phyloP scores from a whole-genome alignment of 2,329 filamentous ascomycete genomes.

The Ophiostoma himal-ulmi region DNA sequence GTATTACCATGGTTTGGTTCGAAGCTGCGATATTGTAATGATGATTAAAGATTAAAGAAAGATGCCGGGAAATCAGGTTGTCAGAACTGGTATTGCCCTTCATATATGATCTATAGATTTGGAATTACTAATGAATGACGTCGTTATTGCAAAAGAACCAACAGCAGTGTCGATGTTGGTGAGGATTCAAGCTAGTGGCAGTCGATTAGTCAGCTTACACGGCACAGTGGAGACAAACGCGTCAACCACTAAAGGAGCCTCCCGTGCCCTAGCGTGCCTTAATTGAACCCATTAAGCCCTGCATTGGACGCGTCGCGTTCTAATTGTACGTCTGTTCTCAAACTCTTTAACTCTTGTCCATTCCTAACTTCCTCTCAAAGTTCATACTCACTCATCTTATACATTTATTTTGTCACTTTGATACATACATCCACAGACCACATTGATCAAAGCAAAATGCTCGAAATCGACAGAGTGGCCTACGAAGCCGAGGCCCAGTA shows the following conservation, averaged over 20 bases:
- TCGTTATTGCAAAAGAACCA: not conserved
- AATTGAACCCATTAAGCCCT: not conserved
- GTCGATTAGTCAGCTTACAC: not conserved
- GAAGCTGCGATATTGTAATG: too few relatives aligned
- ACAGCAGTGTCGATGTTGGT: too few relatives aligned
- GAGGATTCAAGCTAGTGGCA: not conserved
- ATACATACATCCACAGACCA: not conserved
- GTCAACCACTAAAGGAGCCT: not conserved
- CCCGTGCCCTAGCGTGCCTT: slow-evolving; percentile 4
- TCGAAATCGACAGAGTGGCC: slow-evolving; percentile 44
- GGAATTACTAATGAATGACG: not conserved
- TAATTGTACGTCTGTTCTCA: not conserved
- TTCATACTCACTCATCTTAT: not conserved
- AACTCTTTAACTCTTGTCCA: not conserved
- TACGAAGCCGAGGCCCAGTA: slow-evolving; percentile 48
- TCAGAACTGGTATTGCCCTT: too few relatives aligned
- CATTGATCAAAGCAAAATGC: slow-evolving; percentile 28
- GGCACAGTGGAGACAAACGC: not conserved
- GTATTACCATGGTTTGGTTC: too few relatives aligned
- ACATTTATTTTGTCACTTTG: not conserved
- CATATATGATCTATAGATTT: too few relatives aligned
- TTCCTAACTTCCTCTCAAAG: not conserved
- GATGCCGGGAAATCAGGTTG: too few relatives aligned
- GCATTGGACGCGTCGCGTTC: not conserved
- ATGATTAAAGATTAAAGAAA: too few relatives aligned